Evolutionary conservation across 805 yeast genomes (phyloP), one percentile per base, ranked within the genome.

Genomic region (Barnettozyma salicaria): DNA sequence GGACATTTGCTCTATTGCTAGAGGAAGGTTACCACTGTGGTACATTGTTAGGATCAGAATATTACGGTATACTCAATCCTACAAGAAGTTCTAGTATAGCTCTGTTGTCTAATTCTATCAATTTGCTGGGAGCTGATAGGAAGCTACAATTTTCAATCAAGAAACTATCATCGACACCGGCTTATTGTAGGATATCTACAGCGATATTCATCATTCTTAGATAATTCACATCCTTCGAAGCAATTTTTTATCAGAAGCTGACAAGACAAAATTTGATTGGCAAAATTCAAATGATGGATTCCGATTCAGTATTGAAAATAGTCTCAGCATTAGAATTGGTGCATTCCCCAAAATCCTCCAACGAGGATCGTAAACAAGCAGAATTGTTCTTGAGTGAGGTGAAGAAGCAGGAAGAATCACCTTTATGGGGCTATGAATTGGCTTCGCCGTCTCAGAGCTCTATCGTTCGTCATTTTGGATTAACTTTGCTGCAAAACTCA

Each of bases 391-490:
- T 92, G 22, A 96, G 88, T 49, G 65, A 76, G 9, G 74, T 90
- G 19, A 89, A 86, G 54, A 62, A 68, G 30, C 78, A 81, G 43
- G 83, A 80, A 8, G 94, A 89, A 55, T 80, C 95, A 16, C 97
- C 98, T 0, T 75, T 66, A 43, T 87, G 95, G 89, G 97, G 97
- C 3, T 90, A 80, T 60, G 87, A 83, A 56, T 69, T 92, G 41
- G 87, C 95, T 1, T 55, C 75, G 19, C 77, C 57, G 65, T 74
- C 62, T 65, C 78, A 47, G 65, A 73, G 80, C 54, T 74, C 68
- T 46, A 77, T 86, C 19, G 88, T 89, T 18, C 77, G 96, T 43
- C 97, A 94, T 59, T 92, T 78, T 58, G 98, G 98, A 0, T 65
- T 92, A 27, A 78, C 90, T 13, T 61, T 92, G 43, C 61, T 92